Evolutionary conservation across 495 filamentous ascomycete genomes (phyloP), one percentile per base, ranked within the genome.

Genomic region (Clohesyomyces aquaticus): DNA sequence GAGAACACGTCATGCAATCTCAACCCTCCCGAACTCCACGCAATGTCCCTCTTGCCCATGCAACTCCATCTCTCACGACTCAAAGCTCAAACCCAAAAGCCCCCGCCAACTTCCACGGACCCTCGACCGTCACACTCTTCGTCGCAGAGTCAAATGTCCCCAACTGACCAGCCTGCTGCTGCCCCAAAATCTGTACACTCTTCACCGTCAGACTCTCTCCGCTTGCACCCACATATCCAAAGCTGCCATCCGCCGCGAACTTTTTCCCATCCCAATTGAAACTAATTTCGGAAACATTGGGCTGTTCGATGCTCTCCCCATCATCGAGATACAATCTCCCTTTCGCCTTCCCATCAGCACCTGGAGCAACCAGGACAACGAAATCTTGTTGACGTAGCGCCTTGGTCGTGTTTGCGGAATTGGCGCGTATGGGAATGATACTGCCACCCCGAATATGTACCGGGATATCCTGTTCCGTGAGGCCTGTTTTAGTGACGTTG

Each of bases 391-490:
- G 77, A 26, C 90, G 82, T 26, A 93, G 73, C 55, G 83, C 83
- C 12, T 79, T 77, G 2, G 89, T 93, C 8, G 90, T 93, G 73
- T 85, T 87, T 16, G 85, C 87, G 48, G 80, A 80, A 42, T 80
- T 76, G 4, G 76, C 72, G 19, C 91, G 82, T 26, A 85, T 68
- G 0, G 90, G 89, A 28, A 92, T 70, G 61, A 95, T 85, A 53
- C 78, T 80, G 16, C 90, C 89, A 14, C 89, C 88, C 29, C 84
- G 81, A 68, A 91, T 84, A 73, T 86, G 87, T 3, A 94, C 77
- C 22, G 90, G 89, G 72, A 94, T 91, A 42, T 85, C 81, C 8
- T 85, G 85, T 63, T 83, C 79, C 9, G 53, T 71, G 76, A 90
- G 74, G 61, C 84, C 71, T n/a, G 67, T 69, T 25, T 89, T 72